Conservation (phyloP, 176 grass and related monocot genomes). For the Lolium multiflorum region DNA sequence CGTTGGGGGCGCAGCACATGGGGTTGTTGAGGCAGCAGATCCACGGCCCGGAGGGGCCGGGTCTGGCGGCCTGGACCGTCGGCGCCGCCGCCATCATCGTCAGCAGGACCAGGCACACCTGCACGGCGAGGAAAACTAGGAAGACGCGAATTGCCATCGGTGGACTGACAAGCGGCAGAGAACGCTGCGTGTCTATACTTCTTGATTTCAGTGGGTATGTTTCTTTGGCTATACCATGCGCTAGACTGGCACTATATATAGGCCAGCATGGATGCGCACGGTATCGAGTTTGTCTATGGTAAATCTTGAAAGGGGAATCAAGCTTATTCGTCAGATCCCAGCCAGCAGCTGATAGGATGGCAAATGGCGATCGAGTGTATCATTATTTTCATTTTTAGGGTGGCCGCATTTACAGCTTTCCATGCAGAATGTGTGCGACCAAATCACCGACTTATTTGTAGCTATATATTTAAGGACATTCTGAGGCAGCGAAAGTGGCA, state of each 20-base stretch:
- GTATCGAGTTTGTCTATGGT: not conserved
- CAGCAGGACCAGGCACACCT: slow-evolving; percentile 9
- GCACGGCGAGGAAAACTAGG: not conserved
- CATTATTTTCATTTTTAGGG: not conserved
- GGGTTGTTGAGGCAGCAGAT: slow-evolving; percentile 30
- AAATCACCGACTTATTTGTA: not conserved
- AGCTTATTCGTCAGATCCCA: not conserved
- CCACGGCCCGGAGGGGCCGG: not conserved
- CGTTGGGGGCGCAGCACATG: not conserved
- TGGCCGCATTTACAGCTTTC: not conserved
- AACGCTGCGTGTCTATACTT: not conserved
- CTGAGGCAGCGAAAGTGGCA: too few species aligned
- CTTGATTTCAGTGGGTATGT: not conserved
- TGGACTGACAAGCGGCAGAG: not conserved
- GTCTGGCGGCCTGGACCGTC: not conserved
- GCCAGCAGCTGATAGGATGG: not conserved
- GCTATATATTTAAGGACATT: not conserved
- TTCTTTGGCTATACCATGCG: not conserved
- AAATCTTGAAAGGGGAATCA: not conserved
- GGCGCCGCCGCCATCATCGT: slow-evolving; percentile 5
- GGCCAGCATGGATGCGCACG: not conserved
- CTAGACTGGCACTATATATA: not conserved
- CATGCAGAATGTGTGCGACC: not conserved
- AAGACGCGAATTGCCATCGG: not conserved
- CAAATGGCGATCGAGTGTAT: not conserved